phyloP scores from a whole-genome alignment of 257 asterid genomes.

The Leptodermis oblonga region DNA sequence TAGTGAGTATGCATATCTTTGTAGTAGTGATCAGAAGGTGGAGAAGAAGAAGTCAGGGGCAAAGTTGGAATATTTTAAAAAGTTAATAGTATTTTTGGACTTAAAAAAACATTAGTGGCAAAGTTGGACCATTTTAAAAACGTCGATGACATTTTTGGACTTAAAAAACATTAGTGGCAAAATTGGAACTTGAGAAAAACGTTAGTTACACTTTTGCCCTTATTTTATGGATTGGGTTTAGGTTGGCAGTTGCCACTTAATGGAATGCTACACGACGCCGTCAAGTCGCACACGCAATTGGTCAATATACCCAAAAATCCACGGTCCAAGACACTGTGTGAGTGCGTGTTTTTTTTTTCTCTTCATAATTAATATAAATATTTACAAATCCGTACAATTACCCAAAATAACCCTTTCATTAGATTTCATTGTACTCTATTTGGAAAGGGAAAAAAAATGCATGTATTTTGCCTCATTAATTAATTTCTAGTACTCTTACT shows the following conservation, averaged over 20 bases:
- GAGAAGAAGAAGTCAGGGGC: no score
- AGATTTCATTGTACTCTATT: neutral
- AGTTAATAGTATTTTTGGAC: no score
- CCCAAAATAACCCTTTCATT: neutral
- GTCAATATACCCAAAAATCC: neutral
- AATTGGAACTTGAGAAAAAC: no score
- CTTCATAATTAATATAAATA: no score
- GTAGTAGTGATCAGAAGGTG: no score
- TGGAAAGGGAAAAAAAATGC: neutral
- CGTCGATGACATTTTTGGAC: no score
- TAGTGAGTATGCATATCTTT: no score
- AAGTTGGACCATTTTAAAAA: no score
- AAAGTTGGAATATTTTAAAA: no score
- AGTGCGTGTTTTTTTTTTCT: neutral
- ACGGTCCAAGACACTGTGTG: neutral
- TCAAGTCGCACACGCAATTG: conserved; percentile 15
- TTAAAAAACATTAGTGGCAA: no score
- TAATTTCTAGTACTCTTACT: neutral
- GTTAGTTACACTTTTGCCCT: no score
- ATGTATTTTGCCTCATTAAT: neutral
- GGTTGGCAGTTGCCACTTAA: conserved; percentile 12
- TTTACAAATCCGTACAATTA: neutral
- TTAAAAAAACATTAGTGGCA: no score
- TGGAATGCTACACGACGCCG: conserved; percentile 18
- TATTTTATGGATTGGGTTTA: conserved; percentile 3